These are phyloP conservation scores for Drechslerella dactyloides DNA, from an alignment of 2,329 filamentous ascomycete species.

Conservation along the genomic window DNA sequence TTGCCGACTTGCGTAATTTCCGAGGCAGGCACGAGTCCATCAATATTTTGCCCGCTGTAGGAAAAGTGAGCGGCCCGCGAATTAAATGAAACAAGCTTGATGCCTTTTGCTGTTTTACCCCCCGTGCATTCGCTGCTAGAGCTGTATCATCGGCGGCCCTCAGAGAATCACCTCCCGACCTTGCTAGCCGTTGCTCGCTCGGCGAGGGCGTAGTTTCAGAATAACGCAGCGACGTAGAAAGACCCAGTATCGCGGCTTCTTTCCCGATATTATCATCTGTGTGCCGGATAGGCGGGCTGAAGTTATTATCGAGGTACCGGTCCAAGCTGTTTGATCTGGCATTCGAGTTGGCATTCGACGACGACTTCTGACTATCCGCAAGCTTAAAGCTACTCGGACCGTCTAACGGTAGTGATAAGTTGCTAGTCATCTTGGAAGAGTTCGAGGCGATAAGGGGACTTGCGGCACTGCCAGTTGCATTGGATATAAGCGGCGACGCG, in stretches of 20 bases:
- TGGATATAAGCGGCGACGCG: not conserved
- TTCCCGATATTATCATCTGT: slow-evolving; percentile 15
- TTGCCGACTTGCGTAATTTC: slow-evolving; percentile 26
- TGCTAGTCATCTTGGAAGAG: not conserved
- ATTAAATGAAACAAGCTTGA: slow-evolving; percentile 25
- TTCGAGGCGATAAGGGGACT: not conserved
- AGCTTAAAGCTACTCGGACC: slow-evolving; percentile 28
- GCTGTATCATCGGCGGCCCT: not conserved
- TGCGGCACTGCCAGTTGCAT: not conserved
- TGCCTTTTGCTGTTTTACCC: slow-evolving; percentile 22
- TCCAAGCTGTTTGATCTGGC: not conserved
- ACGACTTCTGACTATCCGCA: slow-evolving; percentile 19
- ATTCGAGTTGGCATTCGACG: slow-evolving; percentile 8
- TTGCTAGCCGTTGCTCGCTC: slow-evolving; percentile 7
- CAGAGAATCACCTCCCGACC: slow-evolving; percentile 3
- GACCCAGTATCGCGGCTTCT: slow-evolving; percentile 12
- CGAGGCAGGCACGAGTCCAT: slow-evolving; percentile 31
- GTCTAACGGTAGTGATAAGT: slow-evolving; percentile 12
- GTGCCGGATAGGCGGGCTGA: not conserved
- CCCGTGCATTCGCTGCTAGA: not conserved
- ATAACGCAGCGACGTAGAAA: not conserved
- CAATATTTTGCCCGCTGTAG: slow-evolving; percentile 8
- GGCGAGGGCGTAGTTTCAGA: no score
- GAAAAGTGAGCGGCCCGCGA: slow-evolving; percentile 31
- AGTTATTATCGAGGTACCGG: slow-evolving; percentile 5